These are phyloP conservation scores for Petunia hybrid DNA, from an alignment of 305 asterid genomes.

Conservation along the genomic window DNA sequence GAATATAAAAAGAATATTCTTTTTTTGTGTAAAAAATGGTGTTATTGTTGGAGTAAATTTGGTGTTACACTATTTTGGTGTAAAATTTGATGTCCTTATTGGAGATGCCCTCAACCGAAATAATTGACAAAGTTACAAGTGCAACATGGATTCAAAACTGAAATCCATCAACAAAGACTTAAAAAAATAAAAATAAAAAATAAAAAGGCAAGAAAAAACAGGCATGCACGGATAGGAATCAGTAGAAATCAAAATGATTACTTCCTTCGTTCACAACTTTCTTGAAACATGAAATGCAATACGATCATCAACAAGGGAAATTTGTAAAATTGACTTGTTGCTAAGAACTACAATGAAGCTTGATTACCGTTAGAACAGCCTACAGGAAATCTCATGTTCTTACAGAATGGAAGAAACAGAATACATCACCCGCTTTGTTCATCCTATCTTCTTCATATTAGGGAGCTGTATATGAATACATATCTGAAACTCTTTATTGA, in stretches of 20 bases:
- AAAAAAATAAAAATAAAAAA: too few relatives aligned
- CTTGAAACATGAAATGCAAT: conserved; percentile 25
- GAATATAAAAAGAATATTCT: too few relatives aligned
- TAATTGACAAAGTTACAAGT: conserved; percentile 3
- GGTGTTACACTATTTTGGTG: too few relatives aligned
- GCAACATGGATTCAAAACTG: background rate
- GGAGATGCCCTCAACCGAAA: background rate
- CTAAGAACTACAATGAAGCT: background rate
- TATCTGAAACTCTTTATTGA: background rate
- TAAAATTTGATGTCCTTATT: too few relatives aligned
- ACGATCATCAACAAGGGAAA: background rate
- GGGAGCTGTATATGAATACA: background rate
- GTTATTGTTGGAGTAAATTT: too few relatives aligned
- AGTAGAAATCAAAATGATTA: too few relatives aligned
- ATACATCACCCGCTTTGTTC: background rate
- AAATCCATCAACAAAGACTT: background rate
- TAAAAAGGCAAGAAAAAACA: background rate
- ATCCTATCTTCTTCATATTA: background rate
- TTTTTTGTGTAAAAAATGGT: too few relatives aligned
- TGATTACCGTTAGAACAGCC: background rate
- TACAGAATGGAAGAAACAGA: background rate
- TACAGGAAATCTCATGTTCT: background rate
- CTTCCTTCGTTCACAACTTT: background rate
- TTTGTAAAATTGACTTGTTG: background rate
- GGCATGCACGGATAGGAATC: background rate